phyloP scores from a whole-genome alignment of 805 yeast genomes.

The Kuraishia capsulata region DNA sequence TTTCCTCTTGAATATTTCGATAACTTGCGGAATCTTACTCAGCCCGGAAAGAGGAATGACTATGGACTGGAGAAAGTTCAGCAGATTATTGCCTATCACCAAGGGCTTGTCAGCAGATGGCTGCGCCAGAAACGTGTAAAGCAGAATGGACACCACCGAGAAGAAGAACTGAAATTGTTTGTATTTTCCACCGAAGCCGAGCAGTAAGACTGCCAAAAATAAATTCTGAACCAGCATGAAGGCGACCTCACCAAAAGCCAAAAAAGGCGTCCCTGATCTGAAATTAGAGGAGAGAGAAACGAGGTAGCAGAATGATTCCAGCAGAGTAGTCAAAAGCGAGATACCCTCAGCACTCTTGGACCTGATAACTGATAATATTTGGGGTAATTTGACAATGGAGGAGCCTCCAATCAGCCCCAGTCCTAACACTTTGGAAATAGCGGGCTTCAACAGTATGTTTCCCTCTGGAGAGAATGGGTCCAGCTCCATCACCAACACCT shows the following conservation, averaged over 20 bases:
- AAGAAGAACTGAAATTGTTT: conserved; percentile 3
- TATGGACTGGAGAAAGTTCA: conserved; percentile 18
- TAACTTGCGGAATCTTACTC: conserved; percentile 32
- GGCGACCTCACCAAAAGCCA: conserved; percentile 28
- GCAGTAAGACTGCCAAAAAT: conserved; percentile 19
- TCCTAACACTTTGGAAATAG: conserved; percentile 23
- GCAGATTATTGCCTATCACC: conserved; percentile 12
- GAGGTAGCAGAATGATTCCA: conserved; percentile 25
- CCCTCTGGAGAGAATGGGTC: conserved; percentile 12
- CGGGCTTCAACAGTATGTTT: conserved; percentile 16
- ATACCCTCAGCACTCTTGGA: conserved; percentile 24
- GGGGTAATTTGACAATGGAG: conserved; percentile 30
- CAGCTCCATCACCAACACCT: conserved; percentile 15
- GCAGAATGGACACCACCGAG: neutral
- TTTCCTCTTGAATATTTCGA: conserved; percentile 22
- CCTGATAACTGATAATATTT: conserved; percentile 22
- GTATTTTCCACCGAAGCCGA: conserved; percentile 7
- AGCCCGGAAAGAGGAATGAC: conserved; percentile 26
- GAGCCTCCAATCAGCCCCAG: conserved; percentile 26
- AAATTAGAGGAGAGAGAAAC: conserved; percentile 26
- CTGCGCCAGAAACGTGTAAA: conserved; percentile 4
- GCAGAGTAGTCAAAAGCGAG: conserved; percentile 19
- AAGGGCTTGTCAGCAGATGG: conserved; percentile 5
- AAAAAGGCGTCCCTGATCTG: conserved; percentile 23
- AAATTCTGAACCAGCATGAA: conserved; percentile 26